These are phyloP conservation scores for Letharia lupina DNA, from an alignment of 495 filamentous ascomycete genomes.

Conservation along the genomic window DNA sequence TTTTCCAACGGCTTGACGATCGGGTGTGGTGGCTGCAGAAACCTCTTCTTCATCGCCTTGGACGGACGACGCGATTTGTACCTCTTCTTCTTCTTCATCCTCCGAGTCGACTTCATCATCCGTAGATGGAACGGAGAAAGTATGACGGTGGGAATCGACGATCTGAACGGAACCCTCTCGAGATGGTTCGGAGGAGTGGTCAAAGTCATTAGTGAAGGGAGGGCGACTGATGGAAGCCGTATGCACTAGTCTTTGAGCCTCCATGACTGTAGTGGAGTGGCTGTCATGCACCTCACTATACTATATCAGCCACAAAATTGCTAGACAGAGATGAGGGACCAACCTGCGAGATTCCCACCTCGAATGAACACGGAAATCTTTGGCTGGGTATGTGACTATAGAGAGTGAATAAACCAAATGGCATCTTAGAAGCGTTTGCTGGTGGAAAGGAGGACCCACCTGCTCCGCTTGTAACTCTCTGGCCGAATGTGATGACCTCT, in stretches of 20 bases:
- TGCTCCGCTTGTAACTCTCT: conserved; percentile 43
- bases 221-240: background rate
- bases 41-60: conserved; percentile 9
- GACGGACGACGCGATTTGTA: conserved; percentile 20
- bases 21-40: conserved; percentile 18
- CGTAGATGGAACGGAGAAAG: conserved; percentile 24
- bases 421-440: background rate
- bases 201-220: conserved; percentile 31
- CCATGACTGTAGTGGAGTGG: background rate
- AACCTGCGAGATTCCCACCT: conserved; percentile 13
- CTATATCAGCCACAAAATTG: background rate
- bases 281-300: background rate
- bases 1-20: conserved; percentile 1
- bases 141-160: conserved; percentile 14
- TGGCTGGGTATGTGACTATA: conserved; percentile 23
- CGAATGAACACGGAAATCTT: conserved; percentile 21
- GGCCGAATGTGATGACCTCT: conserved; percentile 47
- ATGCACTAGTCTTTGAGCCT: background rate
- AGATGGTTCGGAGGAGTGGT: conserved; percentile 21
- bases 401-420: background rate
- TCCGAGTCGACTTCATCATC: conserved; percentile 21
- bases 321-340: background rate
- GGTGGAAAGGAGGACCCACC: conserved; percentile 29
- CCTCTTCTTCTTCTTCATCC: conserved; percentile 20
- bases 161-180: conserved; percentile 22